A percentile compares a stretch with the other conserved stretches of the same genome.
Conservation (phyloP, 257 asterid genomes). For the Ophiorrhiza pumila region DNA sequence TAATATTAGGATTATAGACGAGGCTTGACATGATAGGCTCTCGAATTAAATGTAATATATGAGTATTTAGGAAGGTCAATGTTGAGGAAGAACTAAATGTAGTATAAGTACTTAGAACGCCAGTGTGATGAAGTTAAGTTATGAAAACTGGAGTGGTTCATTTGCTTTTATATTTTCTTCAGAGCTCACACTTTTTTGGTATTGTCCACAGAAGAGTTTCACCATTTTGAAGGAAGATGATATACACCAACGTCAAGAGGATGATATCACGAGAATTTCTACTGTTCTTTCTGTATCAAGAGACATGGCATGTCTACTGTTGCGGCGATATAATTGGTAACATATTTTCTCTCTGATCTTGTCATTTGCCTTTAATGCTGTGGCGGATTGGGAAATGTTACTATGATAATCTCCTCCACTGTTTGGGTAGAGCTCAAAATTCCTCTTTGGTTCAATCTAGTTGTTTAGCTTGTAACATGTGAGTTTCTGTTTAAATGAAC, state of each 20-base stretch:
- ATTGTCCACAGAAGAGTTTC: constrained; percentile 55
- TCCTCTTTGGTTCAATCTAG: not conserved
- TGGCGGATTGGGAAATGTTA: not conserved
- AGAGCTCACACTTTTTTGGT: constrained; percentile 1
- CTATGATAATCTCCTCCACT: not conserved
- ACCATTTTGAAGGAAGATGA: constrained; percentile 79
- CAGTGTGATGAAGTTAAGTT: not conserved
- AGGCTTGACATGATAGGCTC: too few relatives aligned
- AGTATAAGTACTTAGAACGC: not conserved
- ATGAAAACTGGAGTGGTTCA: not conserved
- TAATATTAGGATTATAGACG: too few relatives aligned
- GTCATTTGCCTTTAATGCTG: not conserved
- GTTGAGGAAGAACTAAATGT: too few relatives aligned
- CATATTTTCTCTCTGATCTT: not conserved
- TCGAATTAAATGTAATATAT: too few relatives aligned
- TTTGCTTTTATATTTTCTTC: constrained; percentile 3
- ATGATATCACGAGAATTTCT: constrained; percentile 67
- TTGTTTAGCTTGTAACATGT: not conserved
- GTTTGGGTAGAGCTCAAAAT: not conserved
- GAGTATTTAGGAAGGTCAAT: too few relatives aligned
- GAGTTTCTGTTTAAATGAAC: not conserved
- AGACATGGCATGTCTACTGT: constrained; percentile 71
- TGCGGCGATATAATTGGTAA: constrained; percentile 84
- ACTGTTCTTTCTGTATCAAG: constrained; percentile 75
- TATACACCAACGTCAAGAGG: constrained; percentile 62